Evolutionary conservation across 768 basidiomycete species (phyloP).

Genomic region (Boletales sp.): DNA sequence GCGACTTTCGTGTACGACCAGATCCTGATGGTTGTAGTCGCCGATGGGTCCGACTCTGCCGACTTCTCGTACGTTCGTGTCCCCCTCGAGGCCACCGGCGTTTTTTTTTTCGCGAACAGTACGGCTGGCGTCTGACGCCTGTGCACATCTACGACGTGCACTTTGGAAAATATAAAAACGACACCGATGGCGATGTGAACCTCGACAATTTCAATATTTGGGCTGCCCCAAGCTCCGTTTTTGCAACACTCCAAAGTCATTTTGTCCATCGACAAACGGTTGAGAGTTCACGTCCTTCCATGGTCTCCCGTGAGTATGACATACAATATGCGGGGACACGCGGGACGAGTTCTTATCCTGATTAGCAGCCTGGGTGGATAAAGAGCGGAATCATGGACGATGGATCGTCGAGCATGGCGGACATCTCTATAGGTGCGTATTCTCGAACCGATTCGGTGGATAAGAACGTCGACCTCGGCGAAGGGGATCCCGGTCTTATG

Average conservation of each 20-base stretch:
- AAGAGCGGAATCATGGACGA: slow-evolving; percentile 69
- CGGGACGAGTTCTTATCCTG: background rate
- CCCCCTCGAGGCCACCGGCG: slow-evolving; percentile 58
- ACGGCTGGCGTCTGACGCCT: slow-evolving; percentile 7
- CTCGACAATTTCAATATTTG: slow-evolving; percentile 56
- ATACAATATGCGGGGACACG: no score
- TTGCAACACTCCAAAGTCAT: slow-evolving; percentile 63
- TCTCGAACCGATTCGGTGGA: background rate
- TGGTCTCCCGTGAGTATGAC: slow-evolving; percentile 65
- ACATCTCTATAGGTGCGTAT: slow-evolving; percentile 46
- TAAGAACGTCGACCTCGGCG: slow-evolving; percentile 10
- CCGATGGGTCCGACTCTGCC: slow-evolving; percentile 58
- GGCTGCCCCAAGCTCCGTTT: slow-evolving; percentile 57
- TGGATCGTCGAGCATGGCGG: slow-evolving; percentile 51
- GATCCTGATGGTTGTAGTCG: slow-evolving; percentile 29
- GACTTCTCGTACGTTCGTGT: slow-evolving; percentile 69
- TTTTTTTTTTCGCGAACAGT: slow-evolving; percentile 54
- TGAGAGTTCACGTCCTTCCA: slow-evolving; percentile 58
- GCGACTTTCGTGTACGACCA: background rate
- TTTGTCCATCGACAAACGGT: slow-evolving; percentile 46
- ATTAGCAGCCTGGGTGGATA: slow-evolving; percentile 71
- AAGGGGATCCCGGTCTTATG: slow-evolving; percentile 66
- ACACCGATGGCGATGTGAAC: slow-evolving; percentile 61
- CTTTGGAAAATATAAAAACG: slow-evolving; percentile 52
- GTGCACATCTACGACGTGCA: slow-evolving; percentile 1